Evolutionary conservation across 75 land plant species (phyloP).

Genomic region (Sequoia sempervirens): DNA sequence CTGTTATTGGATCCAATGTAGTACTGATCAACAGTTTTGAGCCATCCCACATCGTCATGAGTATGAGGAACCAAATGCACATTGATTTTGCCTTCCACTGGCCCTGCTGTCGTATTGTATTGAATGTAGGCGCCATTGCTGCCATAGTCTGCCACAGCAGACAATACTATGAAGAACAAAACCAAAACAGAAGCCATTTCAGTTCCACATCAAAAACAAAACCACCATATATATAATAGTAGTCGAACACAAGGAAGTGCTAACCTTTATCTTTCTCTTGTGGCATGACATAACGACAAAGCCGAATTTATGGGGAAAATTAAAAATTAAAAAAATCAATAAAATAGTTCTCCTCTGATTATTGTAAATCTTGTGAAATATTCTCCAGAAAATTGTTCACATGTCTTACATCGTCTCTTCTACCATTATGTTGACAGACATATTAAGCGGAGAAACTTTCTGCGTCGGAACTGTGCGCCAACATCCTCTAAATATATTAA

Average conservation of each 20-base stretch:
- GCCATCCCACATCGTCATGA: slow-evolving; percentile 86
- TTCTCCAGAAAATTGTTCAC: background rate
- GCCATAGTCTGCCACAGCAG: background rate
- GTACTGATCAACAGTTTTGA: slow-evolving; percentile 86
- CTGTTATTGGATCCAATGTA: slow-evolving; percentile 71
- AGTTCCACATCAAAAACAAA: background rate
- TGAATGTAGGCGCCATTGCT: slow-evolving; percentile 2
- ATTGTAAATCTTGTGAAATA: background rate
- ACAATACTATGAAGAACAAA: background rate
- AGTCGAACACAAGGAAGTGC: background rate
- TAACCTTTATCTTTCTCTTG: background rate
- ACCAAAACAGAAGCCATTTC: background rate
- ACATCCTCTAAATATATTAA: too few relatives aligned
- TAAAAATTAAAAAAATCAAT: background rate
- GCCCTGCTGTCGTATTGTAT: slow-evolving; percentile 56
- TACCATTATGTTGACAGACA: background rate
- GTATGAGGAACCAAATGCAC: slow-evolving; percentile 83
- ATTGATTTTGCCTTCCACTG: slow-evolving; percentile 61
- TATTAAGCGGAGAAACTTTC: too few relatives aligned
- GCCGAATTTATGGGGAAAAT: background rate
- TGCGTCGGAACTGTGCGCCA: too few relatives aligned
- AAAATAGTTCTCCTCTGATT: background rate
- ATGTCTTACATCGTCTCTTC: background rate
- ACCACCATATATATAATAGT: background rate
- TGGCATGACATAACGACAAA: background rate